Percentiles rank a stretch among this genome's conserved stretches.
phyloP scores from a whole-genome alignment of 1,139 yeast species.

The Magnusiomyces suaveolens region DNA sequence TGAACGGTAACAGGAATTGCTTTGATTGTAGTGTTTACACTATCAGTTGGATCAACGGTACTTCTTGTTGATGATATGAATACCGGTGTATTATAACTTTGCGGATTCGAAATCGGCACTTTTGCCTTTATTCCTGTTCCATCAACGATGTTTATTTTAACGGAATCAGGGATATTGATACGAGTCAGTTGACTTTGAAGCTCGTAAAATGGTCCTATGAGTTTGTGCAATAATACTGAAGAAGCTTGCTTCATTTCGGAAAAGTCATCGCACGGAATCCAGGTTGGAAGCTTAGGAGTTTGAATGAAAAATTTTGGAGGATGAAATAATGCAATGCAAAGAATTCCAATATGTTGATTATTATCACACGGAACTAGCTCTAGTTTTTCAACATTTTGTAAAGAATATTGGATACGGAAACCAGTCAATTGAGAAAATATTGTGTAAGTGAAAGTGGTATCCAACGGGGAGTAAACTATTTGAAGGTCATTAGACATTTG shows the following conservation, averaged over 20 bases:
- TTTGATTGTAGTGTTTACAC: no score
- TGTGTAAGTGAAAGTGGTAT: constrained; percentile 22
- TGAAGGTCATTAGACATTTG: constrained; percentile 20
- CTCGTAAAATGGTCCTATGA: constrained; percentile 21
- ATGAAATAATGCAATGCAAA: constrained; percentile 19
- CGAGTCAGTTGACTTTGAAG: constrained; percentile 20
- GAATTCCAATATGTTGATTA: constrained; percentile 17
- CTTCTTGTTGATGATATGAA: no score
- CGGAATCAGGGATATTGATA: no score
- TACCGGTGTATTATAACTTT: no score
- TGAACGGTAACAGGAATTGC: no score
- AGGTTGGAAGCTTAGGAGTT: constrained; percentile 16
- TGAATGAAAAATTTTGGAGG: constrained; percentile 24
- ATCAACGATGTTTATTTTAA: no score
- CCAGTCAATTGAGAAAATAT: constrained; percentile 23
- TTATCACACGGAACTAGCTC: constrained; percentile 14
- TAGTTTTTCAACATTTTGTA: constrained; percentile 19
- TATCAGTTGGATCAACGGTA: no score
- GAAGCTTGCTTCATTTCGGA: constrained; percentile 27
- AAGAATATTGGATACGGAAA: constrained; percentile 24
- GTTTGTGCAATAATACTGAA: constrained; percentile 19
- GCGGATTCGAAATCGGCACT: no score
- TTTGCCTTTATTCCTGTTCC: no score
- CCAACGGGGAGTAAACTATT: constrained; percentile 22
- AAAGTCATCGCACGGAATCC: constrained; percentile 27